Percentiles rank a stretch among this genome's conserved stretches.
These are phyloP conservation scores for Solanum tarijense DNA, from an alignment of 257 asterid genomes.

Conservation along the genomic window DNA sequence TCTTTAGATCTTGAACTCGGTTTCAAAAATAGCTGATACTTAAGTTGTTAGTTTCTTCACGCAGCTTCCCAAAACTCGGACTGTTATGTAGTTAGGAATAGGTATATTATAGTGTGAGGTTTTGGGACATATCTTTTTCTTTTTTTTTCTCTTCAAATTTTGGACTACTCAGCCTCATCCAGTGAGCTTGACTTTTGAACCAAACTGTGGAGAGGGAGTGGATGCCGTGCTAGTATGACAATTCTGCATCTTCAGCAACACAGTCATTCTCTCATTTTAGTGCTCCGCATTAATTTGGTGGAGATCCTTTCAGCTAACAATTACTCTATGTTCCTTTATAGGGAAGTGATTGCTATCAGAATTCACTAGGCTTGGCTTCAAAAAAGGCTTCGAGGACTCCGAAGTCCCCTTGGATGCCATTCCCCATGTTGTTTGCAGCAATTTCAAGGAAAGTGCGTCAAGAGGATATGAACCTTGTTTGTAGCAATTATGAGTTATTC, in stretches of 20 bases:
- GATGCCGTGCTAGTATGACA: background rate
- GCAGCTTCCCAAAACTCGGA: background rate
- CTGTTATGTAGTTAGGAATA: background rate
- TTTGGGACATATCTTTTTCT: background rate
- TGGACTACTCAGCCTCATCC: background rate
- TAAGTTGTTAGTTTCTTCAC: background rate
- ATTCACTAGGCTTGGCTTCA: constrained; percentile 10
- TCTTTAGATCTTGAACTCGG: background rate
- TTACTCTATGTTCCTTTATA: constrained; percentile 6
- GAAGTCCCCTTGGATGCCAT: constrained; percentile 81
- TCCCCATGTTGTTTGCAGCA: constrained; percentile 64
- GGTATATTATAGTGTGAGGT: background rate
- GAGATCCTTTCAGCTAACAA: background rate
- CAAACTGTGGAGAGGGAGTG: background rate
- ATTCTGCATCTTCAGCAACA: background rate
- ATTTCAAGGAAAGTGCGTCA: constrained; percentile 43
- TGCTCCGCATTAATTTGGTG: background rate
- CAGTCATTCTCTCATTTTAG: too few species aligned
- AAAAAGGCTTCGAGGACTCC: constrained; percentile 37
- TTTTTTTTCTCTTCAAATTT: background rate
- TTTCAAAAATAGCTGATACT: background rate
- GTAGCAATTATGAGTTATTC: constrained; percentile 35
- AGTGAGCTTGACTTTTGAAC: background rate
- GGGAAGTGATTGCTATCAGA: constrained; percentile 27
- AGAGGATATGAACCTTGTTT: constrained; percentile 49